Evolutionary conservation across 257 asterid species (phyloP), one percentile per base, ranked within the genome.

Genomic region (Solanum virginianum): DNA sequence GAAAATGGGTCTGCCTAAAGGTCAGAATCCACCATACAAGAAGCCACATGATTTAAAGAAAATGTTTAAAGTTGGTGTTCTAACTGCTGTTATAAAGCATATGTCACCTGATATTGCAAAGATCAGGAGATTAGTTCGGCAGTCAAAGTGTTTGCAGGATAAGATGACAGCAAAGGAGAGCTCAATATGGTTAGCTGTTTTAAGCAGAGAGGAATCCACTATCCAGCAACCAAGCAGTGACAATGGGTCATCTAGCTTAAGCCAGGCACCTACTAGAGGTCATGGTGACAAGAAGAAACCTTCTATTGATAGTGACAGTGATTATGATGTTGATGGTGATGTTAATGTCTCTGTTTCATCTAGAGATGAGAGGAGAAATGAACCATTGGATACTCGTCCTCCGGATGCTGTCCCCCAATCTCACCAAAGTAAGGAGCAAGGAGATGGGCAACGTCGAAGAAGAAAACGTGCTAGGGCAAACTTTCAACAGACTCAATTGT

Each of bases 101-200:
- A 95, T 95, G 96, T 93, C 97, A 13, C 97, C 97, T 63, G 87
- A 94, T 87, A 85, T 94, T 82, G 94, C 95, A 7, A 94, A 91
- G 87, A 90, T 93, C 55, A 91, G 91, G 94, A 89, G 89, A 84
- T 86, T 90, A 11, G 90, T 94, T 36, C 83, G 94, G 85, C 91
- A 89, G 87, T 93, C 98, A 0, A 94, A 94, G 90, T 94, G 96
- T 85, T 93, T 94, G 45, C 98, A 94, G 87, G 97, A 94, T 88
- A 94, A 93, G 89, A 94, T 94, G 98, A 93, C 98, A 45, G 97
- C 97, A 4, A 93, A 95, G 87, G 98, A 94, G 86, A 94, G 93
- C 88, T 87, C 91, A 24, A 93, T 92, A 62, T 94, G 98, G 98
- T 87, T 93, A 83, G 89, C 92, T 49, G 95, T 92, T 79, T 85